Conservation (phyloP, 176 grass and related monocot species). For the Phoenix roebelenii region DNA sequence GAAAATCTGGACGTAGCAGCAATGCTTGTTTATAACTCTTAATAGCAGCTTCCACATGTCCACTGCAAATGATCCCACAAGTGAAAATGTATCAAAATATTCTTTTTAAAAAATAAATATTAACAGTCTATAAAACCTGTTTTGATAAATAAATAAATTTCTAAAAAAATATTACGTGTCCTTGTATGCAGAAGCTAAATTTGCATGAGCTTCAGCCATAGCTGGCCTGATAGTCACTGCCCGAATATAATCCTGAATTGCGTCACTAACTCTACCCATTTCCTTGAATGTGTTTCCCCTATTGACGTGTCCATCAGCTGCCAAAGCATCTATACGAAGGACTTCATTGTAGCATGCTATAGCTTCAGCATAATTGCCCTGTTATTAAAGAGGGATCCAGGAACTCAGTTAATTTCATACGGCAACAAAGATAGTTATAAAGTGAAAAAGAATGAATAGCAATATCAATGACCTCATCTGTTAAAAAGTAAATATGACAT, state of each 20-base stretch:
- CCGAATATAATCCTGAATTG: conserved; percentile 86
- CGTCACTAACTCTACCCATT: conserved; percentile 72
- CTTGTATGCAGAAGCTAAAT: conserved; percentile 89
- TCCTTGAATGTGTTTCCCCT: conserved; percentile 91
- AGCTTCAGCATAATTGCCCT: conserved; percentile 92
- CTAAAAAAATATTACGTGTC: conserved; percentile 39
- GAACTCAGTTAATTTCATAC: no score
- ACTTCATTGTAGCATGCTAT: conserved; percentile 83
- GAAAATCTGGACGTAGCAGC: conserved; percentile 60
- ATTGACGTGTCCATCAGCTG: conserved; percentile 80
- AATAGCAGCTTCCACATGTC: conserved; percentile 65
- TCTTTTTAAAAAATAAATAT: no score
- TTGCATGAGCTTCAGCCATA: conserved; percentile 90
- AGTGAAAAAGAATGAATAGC: no score
- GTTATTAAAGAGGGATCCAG: neutral
- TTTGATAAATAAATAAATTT: neutral
- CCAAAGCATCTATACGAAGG: conserved; percentile 56
- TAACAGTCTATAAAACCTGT: no score
- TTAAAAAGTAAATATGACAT: no score
- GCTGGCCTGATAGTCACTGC: conserved; percentile 62
- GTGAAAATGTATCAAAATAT: no score
- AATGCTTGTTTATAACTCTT: conserved; percentile 79
- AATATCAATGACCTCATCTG: no score
- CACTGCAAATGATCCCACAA: conserved; percentile 36
- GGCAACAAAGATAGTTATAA: no score